A percentile compares a stretch with the other conserved stretches of the same genome.
phyloP scores from a whole-genome alignment of 1,284 basidiomycete species.

The Sanghuangporus sanghuang region DNA sequence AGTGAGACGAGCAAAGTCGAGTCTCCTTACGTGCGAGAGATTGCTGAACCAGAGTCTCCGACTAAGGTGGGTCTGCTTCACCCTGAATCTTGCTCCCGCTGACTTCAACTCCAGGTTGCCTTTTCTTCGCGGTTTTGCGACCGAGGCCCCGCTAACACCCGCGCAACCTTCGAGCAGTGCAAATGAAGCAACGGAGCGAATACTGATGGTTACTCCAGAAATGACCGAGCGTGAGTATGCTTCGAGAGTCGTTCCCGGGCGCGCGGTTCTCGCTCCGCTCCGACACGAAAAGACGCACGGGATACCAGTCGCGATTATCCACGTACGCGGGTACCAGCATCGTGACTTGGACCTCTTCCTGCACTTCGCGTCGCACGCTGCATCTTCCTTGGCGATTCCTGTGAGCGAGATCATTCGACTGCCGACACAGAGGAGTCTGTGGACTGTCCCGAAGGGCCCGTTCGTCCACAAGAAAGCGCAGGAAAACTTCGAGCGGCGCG shows the following conservation, averaged over 20 bases:
- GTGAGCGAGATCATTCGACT: conserved; percentile 64
- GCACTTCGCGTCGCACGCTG: conserved; percentile 83
- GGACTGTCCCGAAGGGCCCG: conserved; percentile 84
- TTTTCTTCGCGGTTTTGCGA: neutral
- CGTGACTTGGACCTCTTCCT: conserved; percentile 74
- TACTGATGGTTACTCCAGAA: neutral
- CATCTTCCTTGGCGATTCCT: conserved; percentile 81
- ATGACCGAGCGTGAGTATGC: conserved; percentile 8
- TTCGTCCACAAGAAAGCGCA: conserved; percentile 95
- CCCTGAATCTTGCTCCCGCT: neutral
- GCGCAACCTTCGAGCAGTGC: neutral
- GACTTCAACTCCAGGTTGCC: neutral
- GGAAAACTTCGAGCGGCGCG: conserved; percentile 90
- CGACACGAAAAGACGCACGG: conserved; percentile 61
- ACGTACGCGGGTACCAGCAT: conserved; percentile 76
- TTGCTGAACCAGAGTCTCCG: neutral
- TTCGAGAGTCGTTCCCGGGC: conserved; percentile 11
- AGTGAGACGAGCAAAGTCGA: neutral
- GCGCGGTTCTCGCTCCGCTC: conserved; percentile 9
- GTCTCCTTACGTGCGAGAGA: neutral
- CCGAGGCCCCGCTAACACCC: neutral
- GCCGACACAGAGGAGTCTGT: conserved; percentile 75
- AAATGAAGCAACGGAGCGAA: neutral
- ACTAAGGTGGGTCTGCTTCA: neutral
- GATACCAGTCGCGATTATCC: conserved; percentile 80